A percentile compares a stretch with the other conserved stretches of the same genome.
phyloP scores from a whole-genome alignment of 441 rosid genomes.

The Erodium trifolium region DNA sequence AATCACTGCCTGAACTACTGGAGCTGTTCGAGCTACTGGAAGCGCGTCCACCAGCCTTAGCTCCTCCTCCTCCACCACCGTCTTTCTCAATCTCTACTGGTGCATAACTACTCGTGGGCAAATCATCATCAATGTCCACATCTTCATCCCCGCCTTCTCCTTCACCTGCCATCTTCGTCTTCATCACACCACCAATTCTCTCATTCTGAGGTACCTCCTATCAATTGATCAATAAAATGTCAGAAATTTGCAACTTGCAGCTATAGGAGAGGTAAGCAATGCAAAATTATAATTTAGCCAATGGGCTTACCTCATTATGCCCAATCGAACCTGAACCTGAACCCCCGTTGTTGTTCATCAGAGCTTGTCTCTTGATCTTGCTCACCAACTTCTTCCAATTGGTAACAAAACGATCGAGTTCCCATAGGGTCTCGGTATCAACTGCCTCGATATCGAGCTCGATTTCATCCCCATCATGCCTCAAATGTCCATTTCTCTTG shows the following conservation, averaged over 20 bases:
- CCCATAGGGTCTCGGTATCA: constrained; percentile 89
- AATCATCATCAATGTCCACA: constrained; percentile 92
- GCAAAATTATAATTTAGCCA: not conserved
- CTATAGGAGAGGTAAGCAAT: too few relatives aligned
- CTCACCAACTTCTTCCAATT: constrained; percentile 84
- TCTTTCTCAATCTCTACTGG: constrained; percentile 91
- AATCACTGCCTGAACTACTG: constrained; percentile 61
- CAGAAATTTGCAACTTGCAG: not conserved
- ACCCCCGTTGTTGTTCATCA: constrained; percentile 35
- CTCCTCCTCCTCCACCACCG: not conserved
- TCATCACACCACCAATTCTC: constrained; percentile 38
- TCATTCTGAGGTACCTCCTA: constrained; percentile 34
- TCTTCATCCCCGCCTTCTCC: constrained; percentile 85
- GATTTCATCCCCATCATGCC: too few relatives aligned
- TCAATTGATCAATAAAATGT: constrained; percentile 5
- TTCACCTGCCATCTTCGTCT: constrained; percentile 45
- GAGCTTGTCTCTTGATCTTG: constrained; percentile 79
- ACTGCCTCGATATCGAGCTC: too few relatives aligned
- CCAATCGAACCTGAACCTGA: constrained; percentile 31
- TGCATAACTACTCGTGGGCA: constrained; percentile 74
- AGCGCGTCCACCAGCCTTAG: constrained; percentile 30
- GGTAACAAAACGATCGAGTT: constrained; percentile 86
- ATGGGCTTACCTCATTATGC: constrained; percentile 28
- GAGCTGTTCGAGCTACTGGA: constrained; percentile 67
- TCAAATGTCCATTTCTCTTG: too few relatives aligned